Conservation (phyloP, 768 basidiomycete genomes). For the Amanita phalloides region DNA sequence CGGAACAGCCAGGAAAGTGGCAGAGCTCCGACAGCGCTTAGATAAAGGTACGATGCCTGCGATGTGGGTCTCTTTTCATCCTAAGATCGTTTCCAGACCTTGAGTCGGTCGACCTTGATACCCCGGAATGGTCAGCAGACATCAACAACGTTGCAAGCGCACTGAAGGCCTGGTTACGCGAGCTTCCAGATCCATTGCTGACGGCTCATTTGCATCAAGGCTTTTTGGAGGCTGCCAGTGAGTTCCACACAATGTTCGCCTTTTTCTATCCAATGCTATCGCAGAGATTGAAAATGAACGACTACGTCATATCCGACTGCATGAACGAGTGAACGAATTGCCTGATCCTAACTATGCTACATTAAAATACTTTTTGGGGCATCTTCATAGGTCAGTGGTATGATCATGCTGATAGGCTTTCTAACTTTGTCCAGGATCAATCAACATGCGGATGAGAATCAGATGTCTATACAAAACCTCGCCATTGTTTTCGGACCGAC, state of each 20-base stretch:
- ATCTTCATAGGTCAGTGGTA: slow-evolving; percentile 68
- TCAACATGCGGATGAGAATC: slow-evolving; percentile 66
- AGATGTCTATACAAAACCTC: slow-evolving; percentile 89
- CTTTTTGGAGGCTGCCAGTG: slow-evolving; percentile 93
- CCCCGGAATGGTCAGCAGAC: slow-evolving; percentile 86
- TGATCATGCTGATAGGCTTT: not conserved
- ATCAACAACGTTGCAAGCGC: slow-evolving; percentile 95
- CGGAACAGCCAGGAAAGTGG: slow-evolving; percentile 82
- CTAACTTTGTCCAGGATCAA: slow-evolving; percentile 43
- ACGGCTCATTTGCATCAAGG: slow-evolving; percentile 78
- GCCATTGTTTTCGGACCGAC: slow-evolving; percentile 99
- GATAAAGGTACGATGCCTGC: slow-evolving; percentile 57
- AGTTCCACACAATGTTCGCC: slow-evolving; percentile 18
- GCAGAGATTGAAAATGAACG: slow-evolving; percentile 90
- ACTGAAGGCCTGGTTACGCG: slow-evolving; percentile 92
- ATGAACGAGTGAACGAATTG: slow-evolving; percentile 95
- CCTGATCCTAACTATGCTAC: slow-evolving; percentile 99
- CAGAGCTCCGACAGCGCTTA: slow-evolving; percentile 68
- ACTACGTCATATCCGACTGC: slow-evolving; percentile 87
- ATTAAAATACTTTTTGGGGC: slow-evolving; percentile 90
- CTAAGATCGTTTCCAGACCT: slow-evolving; percentile 40
- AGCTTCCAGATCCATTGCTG: slow-evolving; percentile 88
- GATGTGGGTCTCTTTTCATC: not conserved
- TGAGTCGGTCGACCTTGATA: slow-evolving; percentile 77
- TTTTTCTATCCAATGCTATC: not conserved